These are phyloP conservation scores for Paspalum vaginatum DNA, from an alignment of 176 grass and related monocot genomes.

Conservation along the genomic window DNA sequence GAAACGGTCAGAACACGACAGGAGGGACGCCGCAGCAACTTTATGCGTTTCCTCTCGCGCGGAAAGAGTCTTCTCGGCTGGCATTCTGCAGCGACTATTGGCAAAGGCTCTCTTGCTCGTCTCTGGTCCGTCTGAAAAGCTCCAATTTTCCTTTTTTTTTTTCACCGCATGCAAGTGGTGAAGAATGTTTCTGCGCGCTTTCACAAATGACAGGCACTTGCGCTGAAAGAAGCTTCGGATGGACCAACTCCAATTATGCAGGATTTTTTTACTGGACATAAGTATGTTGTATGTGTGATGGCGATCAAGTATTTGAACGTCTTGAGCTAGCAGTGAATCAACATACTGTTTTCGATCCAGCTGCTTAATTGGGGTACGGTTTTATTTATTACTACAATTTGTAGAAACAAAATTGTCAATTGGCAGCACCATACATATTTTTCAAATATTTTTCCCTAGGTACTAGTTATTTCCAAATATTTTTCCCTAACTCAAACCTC, in stretches of 20 bases:
- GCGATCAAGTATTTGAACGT: constrained; percentile 20
- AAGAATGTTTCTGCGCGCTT: constrained; percentile 27
- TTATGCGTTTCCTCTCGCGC: not conserved
- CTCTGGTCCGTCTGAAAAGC: not conserved
- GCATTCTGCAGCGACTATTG: constrained; percentile 34
- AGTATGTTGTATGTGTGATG: not conserved
- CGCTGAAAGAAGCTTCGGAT: not conserved
- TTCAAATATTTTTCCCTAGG: no score
- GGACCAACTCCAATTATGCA: not conserved
- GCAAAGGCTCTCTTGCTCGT: not conserved
- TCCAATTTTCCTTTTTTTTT: not conserved
- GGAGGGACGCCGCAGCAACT: constrained; percentile 37
- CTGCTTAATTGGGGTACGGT: not conserved
- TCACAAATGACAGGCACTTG: constrained; percentile 32
- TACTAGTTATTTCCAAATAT: no score
- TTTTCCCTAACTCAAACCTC: no score
- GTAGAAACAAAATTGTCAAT: not conserved
- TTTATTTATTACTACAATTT: not conserved
- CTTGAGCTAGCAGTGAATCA: not conserved
- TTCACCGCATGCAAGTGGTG: constrained; percentile 25
- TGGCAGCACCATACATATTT: not conserved
- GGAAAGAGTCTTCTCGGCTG: constrained; percentile 5
- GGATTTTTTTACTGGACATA: not conserved
- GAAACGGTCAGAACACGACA: constrained; percentile 33
- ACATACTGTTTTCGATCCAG: not conserved